Conservation (phyloP, 1,284 basidiomycete genomes). For the Porogramme epimiltina region DNA sequence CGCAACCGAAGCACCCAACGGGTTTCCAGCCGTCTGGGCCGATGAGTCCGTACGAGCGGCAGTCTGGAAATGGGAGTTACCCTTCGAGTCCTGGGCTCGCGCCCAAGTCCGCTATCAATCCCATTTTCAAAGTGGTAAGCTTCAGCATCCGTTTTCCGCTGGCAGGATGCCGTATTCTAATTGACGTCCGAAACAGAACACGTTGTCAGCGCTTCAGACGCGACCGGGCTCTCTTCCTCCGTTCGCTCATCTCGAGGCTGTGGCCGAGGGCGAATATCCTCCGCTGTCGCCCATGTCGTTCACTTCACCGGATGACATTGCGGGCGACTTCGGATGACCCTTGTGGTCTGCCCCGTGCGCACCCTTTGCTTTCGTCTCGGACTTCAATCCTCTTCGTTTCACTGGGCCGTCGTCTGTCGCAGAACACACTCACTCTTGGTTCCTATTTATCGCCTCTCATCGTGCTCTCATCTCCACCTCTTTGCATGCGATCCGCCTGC, state of each 20-base stretch:
- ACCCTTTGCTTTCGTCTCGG: conserved; percentile 1
- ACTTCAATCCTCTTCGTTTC: conserved; percentile 15
- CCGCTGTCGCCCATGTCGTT: conserved; percentile 76
- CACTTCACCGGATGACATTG: conserved; percentile 49
- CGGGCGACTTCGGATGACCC: conserved; percentile 34
- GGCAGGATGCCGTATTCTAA: too few species aligned
- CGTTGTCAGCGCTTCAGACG: conserved; percentile 42
- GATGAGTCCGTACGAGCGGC: conserved; percentile 31
- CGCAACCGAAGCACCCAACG: conserved; percentile 46
- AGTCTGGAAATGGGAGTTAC: conserved; percentile 25
- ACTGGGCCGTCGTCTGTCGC: conserved; percentile 18
- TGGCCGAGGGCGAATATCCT: conserved; percentile 72
- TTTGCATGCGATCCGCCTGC: conserved; percentile 17
- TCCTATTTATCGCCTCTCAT: conserved; percentile 25
- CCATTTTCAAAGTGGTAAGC: conserved; percentile 89
- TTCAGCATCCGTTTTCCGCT: conserved; percentile 9
- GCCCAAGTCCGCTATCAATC: conserved; percentile 76
- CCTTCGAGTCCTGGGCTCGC: conserved; percentile 56
- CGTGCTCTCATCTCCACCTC: conserved; percentile 20
- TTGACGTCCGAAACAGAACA: too few species aligned
- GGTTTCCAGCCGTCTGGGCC: conserved; percentile 37
- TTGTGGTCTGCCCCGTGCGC: conserved; percentile 10
- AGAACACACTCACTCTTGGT: conserved; percentile 27
- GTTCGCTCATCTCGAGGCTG: conserved; percentile 76
- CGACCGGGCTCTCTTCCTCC: conserved; percentile 58